Evolutionary conservation across 345 rosid genomes (phyloP).

Genomic region (Eucalyptus leucophloia): DNA sequence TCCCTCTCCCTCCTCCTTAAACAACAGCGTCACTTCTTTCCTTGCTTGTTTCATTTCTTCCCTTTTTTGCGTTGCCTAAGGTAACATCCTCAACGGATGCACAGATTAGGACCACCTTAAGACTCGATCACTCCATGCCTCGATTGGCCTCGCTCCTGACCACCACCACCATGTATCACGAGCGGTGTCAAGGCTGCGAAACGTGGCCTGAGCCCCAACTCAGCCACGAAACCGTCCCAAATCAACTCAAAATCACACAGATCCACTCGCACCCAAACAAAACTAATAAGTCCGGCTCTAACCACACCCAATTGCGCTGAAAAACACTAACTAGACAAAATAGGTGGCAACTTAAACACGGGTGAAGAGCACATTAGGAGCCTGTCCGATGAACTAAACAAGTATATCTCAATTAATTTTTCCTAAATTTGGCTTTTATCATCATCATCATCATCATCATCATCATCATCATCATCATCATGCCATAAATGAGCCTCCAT

Average conservation of each 20-base stretch:
- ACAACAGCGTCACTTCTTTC: background rate
- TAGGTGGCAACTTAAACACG: no score
- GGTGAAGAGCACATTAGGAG: no score
- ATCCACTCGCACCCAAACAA: background rate
- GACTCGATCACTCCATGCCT: background rate
- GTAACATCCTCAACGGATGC: background rate
- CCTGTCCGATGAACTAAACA: no score
- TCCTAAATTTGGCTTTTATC: no score
- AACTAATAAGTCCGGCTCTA: no score
- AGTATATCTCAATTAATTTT: no score
- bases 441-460: no score
- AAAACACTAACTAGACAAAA: no score
- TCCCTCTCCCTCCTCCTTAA: background rate
- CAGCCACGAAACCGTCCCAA: background rate
- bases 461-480: no score
- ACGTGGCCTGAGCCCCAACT: background rate
- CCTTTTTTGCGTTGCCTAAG: background rate
- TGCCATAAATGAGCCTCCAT: no score
- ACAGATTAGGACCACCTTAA: background rate
- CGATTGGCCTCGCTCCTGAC: background rate
- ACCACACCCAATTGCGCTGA: no score
- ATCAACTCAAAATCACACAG: background rate
- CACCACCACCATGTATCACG: background rate
- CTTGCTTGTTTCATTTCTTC: background rate
- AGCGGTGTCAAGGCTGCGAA: background rate